Base-by-base conservation (phyloP, 2,329 filamentous ascomycete species). In the Zymoseptoria pseudotritici region DNA sequence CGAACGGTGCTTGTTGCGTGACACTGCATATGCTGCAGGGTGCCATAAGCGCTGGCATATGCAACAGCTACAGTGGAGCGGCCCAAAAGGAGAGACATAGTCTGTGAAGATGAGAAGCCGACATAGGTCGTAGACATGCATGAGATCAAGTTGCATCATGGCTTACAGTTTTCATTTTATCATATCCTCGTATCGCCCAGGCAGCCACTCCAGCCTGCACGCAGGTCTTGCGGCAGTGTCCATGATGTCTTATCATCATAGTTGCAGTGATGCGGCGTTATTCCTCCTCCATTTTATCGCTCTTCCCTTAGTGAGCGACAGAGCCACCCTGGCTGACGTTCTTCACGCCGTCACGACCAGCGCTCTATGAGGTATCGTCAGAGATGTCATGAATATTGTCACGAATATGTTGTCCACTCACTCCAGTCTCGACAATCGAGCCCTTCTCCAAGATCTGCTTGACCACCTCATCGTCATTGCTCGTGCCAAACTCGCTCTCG, bases 401-500 rank as follows among this genome's bases (percentile, higher is more conserved):
- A 46, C 13, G 13, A 2, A n/a, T 17, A 6, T 46, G 36, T 7
- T 46, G 36, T 46, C 17, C 53, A 74, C 79, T 64, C 76, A 86
- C 84, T 74, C 80, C 75, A 49, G 74, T 72, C 70, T 84, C 82
- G 76, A 94, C 87, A 58, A 87, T 73, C 17, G 80, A 80, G 21
- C 93, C 93, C 73, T 84, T 84, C 78, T 90, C 83, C 50, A 97
- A 79, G 64, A 99, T 96, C 77, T 85, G 79, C 77, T 84, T 84
- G 71, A 97, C 87, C 61, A 88, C 86, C 0, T 93, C 89, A 7
- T 97, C 92, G 22, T 91, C 87, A 58, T 86, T 81, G 67, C 81
- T 77, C 13, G 90, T 93, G 67, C 90, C 91, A 69, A 99, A 99
- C 78, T 97, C 92, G 67, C 86, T 88, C 71, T 94, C 87, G 4